These are phyloP conservation scores for Graphiopsis chlorocephala DNA, from an alignment of 2,329 filamentous ascomycete genomes.

Conservation along the genomic window DNA sequence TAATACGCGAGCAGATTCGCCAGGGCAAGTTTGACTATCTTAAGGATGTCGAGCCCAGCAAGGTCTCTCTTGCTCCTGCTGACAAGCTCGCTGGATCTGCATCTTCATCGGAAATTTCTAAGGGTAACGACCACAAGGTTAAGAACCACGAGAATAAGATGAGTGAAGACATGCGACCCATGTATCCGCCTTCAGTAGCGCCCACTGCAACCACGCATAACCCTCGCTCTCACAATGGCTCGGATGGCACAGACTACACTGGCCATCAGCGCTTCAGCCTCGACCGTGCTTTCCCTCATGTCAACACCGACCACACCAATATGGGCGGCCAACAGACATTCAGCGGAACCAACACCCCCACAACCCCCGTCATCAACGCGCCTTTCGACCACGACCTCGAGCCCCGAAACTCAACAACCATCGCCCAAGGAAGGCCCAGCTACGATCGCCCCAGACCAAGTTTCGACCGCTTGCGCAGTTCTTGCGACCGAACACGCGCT, in stretches of 20 bases:
- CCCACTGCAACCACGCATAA: slow-evolving; percentile 75
- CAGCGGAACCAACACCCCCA: slow-evolving; percentile 18
- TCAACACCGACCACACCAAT: slow-evolving; percentile 18
- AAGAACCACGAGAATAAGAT: slow-evolving; percentile 48
- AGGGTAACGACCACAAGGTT: slow-evolving; percentile 50
- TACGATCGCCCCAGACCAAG: slow-evolving; percentile 72
- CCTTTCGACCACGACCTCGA: slow-evolving; percentile 13
- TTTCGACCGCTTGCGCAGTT: slow-evolving; percentile 82
- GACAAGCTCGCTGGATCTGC: slow-evolving; percentile 49
- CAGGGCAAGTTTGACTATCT: slow-evolving; percentile 79
- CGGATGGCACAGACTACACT: slow-evolving; percentile 90
- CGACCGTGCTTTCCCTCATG: slow-evolving; percentile 40
- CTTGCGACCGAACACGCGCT: slow-evolving; percentile 79
- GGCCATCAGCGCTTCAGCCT: slow-evolving; percentile 42
- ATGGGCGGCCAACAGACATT: background rate
- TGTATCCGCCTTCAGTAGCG: slow-evolving; percentile 88
- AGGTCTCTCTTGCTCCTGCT: slow-evolving; percentile 43
- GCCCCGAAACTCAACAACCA: slow-evolving; percentile 31
- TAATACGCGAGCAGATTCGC: slow-evolving; percentile 87
- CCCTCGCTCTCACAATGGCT: slow-evolving; percentile 80
- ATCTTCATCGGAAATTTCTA: slow-evolving; percentile 56
- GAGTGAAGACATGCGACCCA: slow-evolving; percentile 85
- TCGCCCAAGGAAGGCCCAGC: slow-evolving; percentile 50
- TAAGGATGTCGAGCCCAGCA: slow-evolving; percentile 50
- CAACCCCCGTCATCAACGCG: slow-evolving; percentile 24